phyloP scores from a whole-genome alignment of 2,329 filamentous ascomycete genomes.

The Coniochaeta prunicola region DNA sequence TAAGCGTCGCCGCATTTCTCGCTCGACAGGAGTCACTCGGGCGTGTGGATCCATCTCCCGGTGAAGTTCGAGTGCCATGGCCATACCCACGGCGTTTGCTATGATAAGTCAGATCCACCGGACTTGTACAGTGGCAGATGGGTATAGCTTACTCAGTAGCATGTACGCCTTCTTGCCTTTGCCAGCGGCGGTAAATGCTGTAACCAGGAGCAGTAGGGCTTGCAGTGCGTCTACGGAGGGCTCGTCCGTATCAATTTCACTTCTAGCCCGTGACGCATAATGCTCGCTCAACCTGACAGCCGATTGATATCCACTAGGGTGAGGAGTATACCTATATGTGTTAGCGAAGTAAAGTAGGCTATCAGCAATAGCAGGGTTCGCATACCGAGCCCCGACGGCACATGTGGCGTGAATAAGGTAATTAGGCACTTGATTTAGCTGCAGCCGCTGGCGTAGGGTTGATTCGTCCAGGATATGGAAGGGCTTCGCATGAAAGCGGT shows the following conservation, averaged over 20 bases:
- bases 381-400: constrained; percentile 54
- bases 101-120: not conserved
- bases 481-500: constrained; percentile 71
- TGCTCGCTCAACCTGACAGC: constrained; percentile 64
- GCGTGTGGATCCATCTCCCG: constrained; percentile 61
- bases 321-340: constrained; percentile 56
- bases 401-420: constrained; percentile 51
- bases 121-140: not conserved
- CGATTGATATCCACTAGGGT: constrained; percentile 59
- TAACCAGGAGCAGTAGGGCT: constrained; percentile 65
- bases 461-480: constrained; percentile 77
- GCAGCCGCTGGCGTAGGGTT: constrained; percentile 63
- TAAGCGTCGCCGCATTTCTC: constrained; percentile 69
- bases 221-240: constrained; percentile 74
- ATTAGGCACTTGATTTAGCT: constrained; percentile 56
- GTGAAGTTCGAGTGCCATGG: constrained; percentile 73
- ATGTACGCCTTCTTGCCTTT: constrained; percentile 83
- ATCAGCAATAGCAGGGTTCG: not conserved
- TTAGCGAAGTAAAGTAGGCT: constrained; percentile 13
- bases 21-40: constrained; percentile 58
- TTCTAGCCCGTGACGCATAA: constrained; percentile 62
- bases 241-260: constrained; percentile 70
- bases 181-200: constrained; percentile 69
- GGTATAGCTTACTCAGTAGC: constrained; percentile 56
- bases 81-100: constrained; percentile 77